Evolutionary conservation across 371 early-diverging fungal genomes (phyloP).

Genomic region (Mucor mucedo): DNA sequence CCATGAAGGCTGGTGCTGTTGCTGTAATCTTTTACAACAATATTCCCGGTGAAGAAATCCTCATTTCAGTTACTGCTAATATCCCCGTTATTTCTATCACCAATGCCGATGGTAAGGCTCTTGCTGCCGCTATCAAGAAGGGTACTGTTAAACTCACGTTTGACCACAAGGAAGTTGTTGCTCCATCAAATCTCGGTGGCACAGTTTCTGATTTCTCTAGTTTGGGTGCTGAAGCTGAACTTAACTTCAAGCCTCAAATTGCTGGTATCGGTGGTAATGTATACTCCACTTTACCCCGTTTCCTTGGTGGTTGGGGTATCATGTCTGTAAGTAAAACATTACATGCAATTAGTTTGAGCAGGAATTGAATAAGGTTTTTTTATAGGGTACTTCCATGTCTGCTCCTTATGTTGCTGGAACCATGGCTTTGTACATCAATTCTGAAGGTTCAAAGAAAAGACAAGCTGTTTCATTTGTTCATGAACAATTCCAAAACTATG

Average conservation of each 20-base stretch:
- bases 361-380: constrained; percentile 4
- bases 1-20: constrained; percentile 51
- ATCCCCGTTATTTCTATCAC: constrained; percentile 36
- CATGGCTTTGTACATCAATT: constrained; percentile 62
- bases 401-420: constrained; percentile 74
- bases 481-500: constrained; percentile 58
- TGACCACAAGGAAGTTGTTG: constrained; percentile 14
- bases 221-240: constrained; percentile 36
- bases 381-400: constrained; percentile 69
- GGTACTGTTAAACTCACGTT: constrained; percentile 20
- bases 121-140: constrained; percentile 26
- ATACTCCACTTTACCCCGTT: constrained; percentile 62
- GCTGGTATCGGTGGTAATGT: constrained; percentile 71
- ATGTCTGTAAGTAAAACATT: not conserved
- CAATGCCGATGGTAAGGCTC: constrained; percentile 3
- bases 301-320: constrained; percentile 50
- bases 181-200: constrained; percentile 32
- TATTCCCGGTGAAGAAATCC: constrained; percentile 33
- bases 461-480: constrained; percentile 24
- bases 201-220: constrained; percentile 55
- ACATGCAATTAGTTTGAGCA: no score
- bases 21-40: constrained; percentile 58
- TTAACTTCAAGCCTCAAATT: constrained; percentile 58
- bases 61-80: constrained; percentile 15
- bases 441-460: constrained; percentile 29